Evolutionary conservation across 2,329 filamentous ascomycete species (phyloP).

Genomic region (Monilinia polystroma): DNA sequence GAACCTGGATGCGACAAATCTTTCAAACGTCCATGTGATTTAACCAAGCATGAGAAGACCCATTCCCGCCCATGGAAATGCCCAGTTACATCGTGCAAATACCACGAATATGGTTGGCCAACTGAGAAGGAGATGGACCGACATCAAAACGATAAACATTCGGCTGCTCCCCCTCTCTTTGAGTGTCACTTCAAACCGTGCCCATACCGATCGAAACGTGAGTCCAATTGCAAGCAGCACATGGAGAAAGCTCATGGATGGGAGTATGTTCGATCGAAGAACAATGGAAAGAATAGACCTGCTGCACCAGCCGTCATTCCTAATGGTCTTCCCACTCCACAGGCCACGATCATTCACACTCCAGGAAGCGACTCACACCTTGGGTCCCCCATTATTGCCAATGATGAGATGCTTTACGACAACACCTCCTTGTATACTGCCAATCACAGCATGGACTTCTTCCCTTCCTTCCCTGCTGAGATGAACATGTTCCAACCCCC

Average conservation of each 20-base stretch:
- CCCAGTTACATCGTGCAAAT: conserved; percentile 78
- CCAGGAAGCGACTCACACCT: conserved; percentile 51
- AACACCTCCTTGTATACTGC: conserved; percentile 30
- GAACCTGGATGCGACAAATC: conserved; percentile 64
- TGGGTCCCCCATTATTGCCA: conserved; percentile 36
- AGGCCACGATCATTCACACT: conserved; percentile 56
- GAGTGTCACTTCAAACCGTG: conserved; percentile 81
- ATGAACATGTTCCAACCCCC: conserved; percentile 33
- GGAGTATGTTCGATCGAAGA: conserved; percentile 90
- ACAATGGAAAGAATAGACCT: conserved; percentile 65
- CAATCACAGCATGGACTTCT: conserved; percentile 21
- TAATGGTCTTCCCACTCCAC: conserved; percentile 55
- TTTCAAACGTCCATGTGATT: too few relatives aligned
- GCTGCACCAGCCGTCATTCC: conserved; percentile 43
- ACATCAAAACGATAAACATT: conserved; percentile 96
- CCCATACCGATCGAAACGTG: conserved; percentile 90
- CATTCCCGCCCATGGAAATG: conserved; percentile 98
- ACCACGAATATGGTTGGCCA: conserved; percentile 85
- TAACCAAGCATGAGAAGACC: conserved; percentile 76
- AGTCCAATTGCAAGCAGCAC: conserved; percentile 97
- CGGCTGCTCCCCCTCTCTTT: conserved; percentile 72
- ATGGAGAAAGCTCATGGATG: conserved; percentile 97
- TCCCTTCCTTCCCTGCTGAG: conserved; percentile 25
- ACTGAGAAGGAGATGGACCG: conserved; percentile 97
- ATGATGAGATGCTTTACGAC: conserved; percentile 31